Conservation (phyloP, 2,329 filamentous ascomycete genomes). For the Lecanosticta acicola region DNA sequence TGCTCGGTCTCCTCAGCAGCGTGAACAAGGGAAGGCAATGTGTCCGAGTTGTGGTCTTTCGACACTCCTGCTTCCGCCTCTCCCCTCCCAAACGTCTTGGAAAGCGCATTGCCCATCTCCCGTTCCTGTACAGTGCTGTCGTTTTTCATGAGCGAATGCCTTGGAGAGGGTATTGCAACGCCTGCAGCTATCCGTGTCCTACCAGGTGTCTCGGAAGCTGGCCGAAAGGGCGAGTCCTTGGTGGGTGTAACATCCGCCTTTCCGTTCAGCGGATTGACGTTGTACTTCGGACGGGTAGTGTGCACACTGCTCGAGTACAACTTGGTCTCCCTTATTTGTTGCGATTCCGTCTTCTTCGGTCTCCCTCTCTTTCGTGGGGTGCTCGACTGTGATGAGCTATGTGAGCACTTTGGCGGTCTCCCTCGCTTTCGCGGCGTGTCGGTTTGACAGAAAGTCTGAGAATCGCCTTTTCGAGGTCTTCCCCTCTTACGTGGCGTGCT, state of each 20-base stretch:
- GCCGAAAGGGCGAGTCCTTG: slow-evolving; percentile 13
- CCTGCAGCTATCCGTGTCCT: slow-evolving; percentile 7
- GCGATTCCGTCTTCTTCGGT: slow-evolving; percentile 5
- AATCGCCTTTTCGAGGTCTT: slow-evolving; percentile 2
- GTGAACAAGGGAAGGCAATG: too few species aligned
- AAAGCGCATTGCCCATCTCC: not conserved
- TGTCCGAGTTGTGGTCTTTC: too few species aligned
- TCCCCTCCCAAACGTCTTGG: not conserved
- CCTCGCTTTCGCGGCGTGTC: slow-evolving; percentile 2
- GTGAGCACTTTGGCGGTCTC: slow-evolving; percentile 2
- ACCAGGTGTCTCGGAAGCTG: slow-evolving; percentile 6
- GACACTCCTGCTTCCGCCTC: not conserved
- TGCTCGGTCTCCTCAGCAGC: not conserved
- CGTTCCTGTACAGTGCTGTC: not conserved
- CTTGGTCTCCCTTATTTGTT: slow-evolving; percentile 6
- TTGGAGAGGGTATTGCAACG: slow-evolving; percentile 4
- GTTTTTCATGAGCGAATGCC: too few species aligned
- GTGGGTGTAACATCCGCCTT: slow-evolving; percentile 11
- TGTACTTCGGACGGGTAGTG: slow-evolving; percentile 5
- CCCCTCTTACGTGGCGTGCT: not conserved
- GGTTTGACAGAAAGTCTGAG: too few species aligned
- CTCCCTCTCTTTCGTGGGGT: not conserved
- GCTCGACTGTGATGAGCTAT: not conserved
- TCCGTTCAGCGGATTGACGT: slow-evolving; percentile 11
- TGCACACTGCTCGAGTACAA: slow-evolving; percentile 1